Base-by-base conservation (phyloP, 768 basidiomycete genomes). In the button mushroom (Agaricus bisporus) region DNA sequence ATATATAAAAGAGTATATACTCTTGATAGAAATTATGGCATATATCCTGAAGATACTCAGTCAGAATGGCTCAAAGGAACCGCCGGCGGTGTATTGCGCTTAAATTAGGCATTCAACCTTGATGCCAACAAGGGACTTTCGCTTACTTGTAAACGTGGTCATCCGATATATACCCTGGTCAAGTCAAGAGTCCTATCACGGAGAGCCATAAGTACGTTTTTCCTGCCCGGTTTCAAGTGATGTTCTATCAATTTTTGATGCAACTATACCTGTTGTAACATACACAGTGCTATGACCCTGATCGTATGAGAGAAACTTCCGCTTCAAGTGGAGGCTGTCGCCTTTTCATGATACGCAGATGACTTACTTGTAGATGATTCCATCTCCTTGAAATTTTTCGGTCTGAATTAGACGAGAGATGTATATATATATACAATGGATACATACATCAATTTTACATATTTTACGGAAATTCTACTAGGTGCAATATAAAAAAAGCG, bases 141-240 rank as follows among this genome's bases (percentile, higher is more conserved):
- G 15, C 29, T 48, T 46, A 26, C 25, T 41, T 14, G 14, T 47
- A 17, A n/a, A 12, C 9, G 22, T 47, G 35, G 17, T 46, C 26
- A 36, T 52, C 51, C 43, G 51, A 47, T 29, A 29, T 39, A 38
- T 18, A 42, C 43, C 52, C 52, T 32, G 37, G 10, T 12, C 7
- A 6, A 22, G 32, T 39, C 44, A 5, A 17, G 41, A 47, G 47
- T 54, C 52, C 52, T 54, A 54, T 48, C 52, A 54, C 52, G 52
- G 52, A 54, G 36, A n/a, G 15, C 8, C 52, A 22, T 22, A 22
- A 22, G 17, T 20, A 29, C 37, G 17, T 14, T 26, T 47, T 25
- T 36, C 22, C 17, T 7, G 17, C 42, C 32, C 38, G 32, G 29
- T 25, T 41, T 41, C 26, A 14, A 32, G 7, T 28, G 45, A 17